Percentiles rank a stretch among this genome's conserved stretches.
Evolutionary conservation across 257 asterid species (phyloP).

Genomic region (Verbascum thapsus): DNA sequence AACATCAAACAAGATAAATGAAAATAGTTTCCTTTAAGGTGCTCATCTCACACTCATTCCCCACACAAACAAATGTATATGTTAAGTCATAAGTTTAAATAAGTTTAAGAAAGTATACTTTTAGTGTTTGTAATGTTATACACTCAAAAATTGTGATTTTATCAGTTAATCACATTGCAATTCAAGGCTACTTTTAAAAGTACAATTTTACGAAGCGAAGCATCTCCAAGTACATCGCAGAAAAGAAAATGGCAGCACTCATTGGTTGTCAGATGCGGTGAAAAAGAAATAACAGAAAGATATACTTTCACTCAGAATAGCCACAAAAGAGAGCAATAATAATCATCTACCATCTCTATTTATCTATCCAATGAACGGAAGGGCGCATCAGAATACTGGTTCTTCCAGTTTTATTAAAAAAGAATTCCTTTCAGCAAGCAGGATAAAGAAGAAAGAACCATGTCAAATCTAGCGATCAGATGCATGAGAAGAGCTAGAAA

Average conservation of each 20-base stretch:
- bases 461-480: constrained; percentile 12
- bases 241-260: constrained; percentile 10
- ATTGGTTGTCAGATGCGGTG: background rate
- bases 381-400: constrained; percentile 1
- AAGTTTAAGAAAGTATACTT: constrained; percentile 4
- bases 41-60: background rate
- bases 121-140: background rate
- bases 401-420: constrained; percentile 3
- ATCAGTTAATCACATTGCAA: background rate
- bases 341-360: constrained; percentile 4
- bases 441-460: too few relatives aligned
- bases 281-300: background rate
- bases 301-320: constrained; percentile 9
- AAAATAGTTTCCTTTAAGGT: background rate
- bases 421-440: background rate
- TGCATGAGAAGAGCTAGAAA: constrained; percentile 17
- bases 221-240: constrained; percentile 1
- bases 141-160: background rate
- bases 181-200: constrained; percentile 4
- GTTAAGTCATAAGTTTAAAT: background rate
- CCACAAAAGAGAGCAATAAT: constrained; percentile 3
- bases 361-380: constrained; percentile 16
- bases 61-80: constrained; percentile 8
- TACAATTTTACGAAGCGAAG: background rate
- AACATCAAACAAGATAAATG: constrained; percentile 10